phyloP scores from a whole-genome alignment of 805 yeast genomes.

The Candida loeiensis region DNA sequence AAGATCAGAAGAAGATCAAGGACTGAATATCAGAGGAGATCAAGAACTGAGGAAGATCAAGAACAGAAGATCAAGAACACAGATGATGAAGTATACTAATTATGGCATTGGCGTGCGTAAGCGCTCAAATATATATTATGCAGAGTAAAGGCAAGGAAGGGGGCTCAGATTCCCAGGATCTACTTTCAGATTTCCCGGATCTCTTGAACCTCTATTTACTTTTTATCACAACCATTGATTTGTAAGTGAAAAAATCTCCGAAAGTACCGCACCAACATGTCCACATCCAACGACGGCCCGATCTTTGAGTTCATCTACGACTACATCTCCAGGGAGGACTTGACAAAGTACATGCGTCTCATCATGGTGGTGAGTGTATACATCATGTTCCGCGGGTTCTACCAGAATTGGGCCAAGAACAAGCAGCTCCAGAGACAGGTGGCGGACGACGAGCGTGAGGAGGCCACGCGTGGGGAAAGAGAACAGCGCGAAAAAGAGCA shows the following conservation, averaged over 20 bases:
- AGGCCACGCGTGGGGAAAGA: constrained; percentile 32
- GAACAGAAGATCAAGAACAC: too few relatives aligned
- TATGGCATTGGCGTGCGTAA: too few relatives aligned
- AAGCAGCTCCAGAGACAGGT: constrained; percentile 49
- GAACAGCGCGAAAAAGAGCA: constrained; percentile 36
- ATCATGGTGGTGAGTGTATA: constrained; percentile 62
- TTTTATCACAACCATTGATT: too few relatives aligned
- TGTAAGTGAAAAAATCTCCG: constrained; percentile 1
- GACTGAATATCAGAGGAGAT: too few relatives aligned
- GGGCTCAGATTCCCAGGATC: too few relatives aligned
- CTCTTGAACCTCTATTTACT: too few relatives aligned
- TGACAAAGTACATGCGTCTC: constrained; percentile 46
- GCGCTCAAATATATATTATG: too few relatives aligned
- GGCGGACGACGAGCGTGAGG: constrained; percentile 43
- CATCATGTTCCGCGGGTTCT: constrained; percentile 53
- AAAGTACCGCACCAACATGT: not conserved
- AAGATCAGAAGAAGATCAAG: too few relatives aligned
- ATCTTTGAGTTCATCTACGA: constrained; percentile 33
- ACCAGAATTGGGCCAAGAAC: constrained; percentile 52
- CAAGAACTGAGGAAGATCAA: too few relatives aligned
- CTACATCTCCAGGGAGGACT: constrained; percentile 36
- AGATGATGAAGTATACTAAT: too few relatives aligned
- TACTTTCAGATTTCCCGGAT: too few relatives aligned
- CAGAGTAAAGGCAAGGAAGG: too few relatives aligned
- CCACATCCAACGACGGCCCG: constrained; percentile 3